Percentiles rank a stretch among this genome's conserved stretches.
Evolutionary conservation across 2,329 filamentous ascomycete species (phyloP).

Genomic region (Alternaria arborescens): DNA sequence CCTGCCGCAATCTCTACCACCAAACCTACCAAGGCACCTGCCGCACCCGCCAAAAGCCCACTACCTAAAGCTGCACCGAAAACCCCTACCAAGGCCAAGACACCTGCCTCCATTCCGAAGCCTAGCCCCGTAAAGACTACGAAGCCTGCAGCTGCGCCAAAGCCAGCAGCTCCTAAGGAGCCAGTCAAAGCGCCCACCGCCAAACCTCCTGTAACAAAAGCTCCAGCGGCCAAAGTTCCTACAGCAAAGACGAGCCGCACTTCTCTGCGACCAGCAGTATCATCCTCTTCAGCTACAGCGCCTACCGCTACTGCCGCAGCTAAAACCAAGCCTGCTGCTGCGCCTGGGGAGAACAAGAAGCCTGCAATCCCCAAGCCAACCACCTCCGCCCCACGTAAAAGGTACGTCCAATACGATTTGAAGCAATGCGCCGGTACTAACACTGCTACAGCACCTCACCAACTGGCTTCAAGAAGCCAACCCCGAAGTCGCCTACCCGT

Average conservation of each 20-base stretch:
- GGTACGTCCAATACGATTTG: conserved; percentile 14
- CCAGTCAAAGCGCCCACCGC: conserved; percentile 24
- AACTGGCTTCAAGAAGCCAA: conserved; percentile 50
- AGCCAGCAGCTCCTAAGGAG: conserved; percentile 35
- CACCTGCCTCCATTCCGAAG: conserved; percentile 29
- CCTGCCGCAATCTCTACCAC: conserved; percentile 45
- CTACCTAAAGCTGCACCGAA: conserved; percentile 40
- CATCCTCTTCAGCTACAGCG: conserved; percentile 28
- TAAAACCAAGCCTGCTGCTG: conserved; percentile 19
- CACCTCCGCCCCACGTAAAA: conserved; percentile 19
- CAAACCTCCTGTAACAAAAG: conserved; percentile 1
- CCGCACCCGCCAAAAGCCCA: conserved; percentile 41
- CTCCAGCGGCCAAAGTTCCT: conserved; percentile 17
- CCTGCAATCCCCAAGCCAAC: conserved; percentile 21
- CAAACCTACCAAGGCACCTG: conserved; percentile 35
- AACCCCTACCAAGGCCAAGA: conserved; percentile 42
- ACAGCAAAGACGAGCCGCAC: conserved; percentile 40
- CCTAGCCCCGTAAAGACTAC: conserved; percentile 30
- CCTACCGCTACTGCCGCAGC: conserved; percentile 34
- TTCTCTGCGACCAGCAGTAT: conserved; percentile 37
- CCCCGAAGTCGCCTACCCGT: conserved; percentile 70
- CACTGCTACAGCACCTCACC: conserved; percentile 29
- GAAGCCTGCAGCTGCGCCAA: conserved; percentile 33
- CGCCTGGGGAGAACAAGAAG: conserved; percentile 24
- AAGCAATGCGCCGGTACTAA: conserved; percentile 12